Percentiles rank a stretch among this genome's conserved stretches.
phyloP scores from a whole-genome alignment of 2,329 filamentous ascomycete species.

The Xenoacremonium recifei region DNA sequence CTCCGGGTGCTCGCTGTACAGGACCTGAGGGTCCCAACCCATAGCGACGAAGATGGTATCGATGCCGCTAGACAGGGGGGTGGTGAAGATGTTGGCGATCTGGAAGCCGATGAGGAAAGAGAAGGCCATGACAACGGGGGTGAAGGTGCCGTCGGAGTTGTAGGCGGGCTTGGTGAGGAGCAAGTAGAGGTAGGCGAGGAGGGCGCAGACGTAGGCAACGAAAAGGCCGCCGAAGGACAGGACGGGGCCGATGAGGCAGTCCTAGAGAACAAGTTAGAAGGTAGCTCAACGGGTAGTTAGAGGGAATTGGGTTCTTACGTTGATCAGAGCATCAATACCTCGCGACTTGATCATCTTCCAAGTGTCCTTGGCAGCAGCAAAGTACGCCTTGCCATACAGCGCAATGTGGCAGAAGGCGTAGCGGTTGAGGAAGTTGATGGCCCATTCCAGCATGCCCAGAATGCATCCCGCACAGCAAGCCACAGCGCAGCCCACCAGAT shows the following conservation, averaged over 20 bases:
- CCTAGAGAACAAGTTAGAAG: slow-evolving; percentile 34
- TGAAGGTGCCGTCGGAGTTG: slow-evolving; percentile 67
- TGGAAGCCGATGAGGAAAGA: slow-evolving; percentile 88
- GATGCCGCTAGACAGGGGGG: slow-evolving; percentile 82
- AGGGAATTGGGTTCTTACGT: slow-evolving; percentile 47
- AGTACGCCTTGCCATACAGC: slow-evolving; percentile 85
- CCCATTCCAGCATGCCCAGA: slow-evolving; percentile 78
- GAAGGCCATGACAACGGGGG: slow-evolving; percentile 77
- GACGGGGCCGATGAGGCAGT: slow-evolving; percentile 76
- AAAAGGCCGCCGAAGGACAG: slow-evolving; percentile 78
- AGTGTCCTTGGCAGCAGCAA: slow-evolving; percentile 83
- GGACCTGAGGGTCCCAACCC: slow-evolving; percentile 67
- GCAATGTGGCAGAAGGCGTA: slow-evolving; percentile 94
- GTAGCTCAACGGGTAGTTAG: too few species aligned
- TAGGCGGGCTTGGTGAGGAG: slow-evolving; percentile 77
- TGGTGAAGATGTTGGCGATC: slow-evolving; percentile 86
- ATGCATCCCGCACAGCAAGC: slow-evolving; percentile 78
- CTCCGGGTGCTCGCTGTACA: slow-evolving; percentile 79
- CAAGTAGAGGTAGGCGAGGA: slow-evolving; percentile 86
- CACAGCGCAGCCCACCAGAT: slow-evolving; percentile 61
- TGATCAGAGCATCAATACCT: slow-evolving; percentile 85
- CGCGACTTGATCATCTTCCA: slow-evolving; percentile 91
- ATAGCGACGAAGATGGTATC: slow-evolving; percentile 87
- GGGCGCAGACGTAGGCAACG: slow-evolving; percentile 76
- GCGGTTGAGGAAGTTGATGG: slow-evolving; percentile 82